Conservation (phyloP, 768 basidiomycete species). For the Kwoniella sp. region DNA sequence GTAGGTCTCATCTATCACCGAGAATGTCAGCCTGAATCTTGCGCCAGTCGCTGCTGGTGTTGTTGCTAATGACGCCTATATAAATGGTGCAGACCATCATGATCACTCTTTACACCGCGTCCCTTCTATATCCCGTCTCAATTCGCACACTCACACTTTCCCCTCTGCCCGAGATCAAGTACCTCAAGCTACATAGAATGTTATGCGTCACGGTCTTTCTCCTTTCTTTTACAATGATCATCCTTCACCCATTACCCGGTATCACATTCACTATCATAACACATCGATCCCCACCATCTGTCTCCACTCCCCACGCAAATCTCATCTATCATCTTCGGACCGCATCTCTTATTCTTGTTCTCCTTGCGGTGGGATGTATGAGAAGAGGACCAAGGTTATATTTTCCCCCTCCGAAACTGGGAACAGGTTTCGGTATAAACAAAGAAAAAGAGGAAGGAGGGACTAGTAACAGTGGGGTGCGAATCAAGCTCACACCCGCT, state of each 20-base stretch:
- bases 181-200: constrained; percentile 25
- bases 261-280: constrained; percentile 29
- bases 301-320: constrained; percentile 6
- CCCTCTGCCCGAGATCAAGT: constrained; percentile 7
- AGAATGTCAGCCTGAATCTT: too few relatives aligned
- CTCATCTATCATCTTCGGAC: constrained; percentile 10
- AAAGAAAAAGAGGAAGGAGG: constrained; percentile 15
- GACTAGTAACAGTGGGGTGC: constrained; percentile 1
- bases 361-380: constrained; percentile 38
- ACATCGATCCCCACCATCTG: constrained; percentile 20
- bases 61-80: not conserved
- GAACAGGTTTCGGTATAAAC: constrained; percentile 44
- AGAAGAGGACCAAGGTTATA: constrained; percentile 45
- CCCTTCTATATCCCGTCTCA: constrained; percentile 3
- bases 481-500: constrained; percentile 16
- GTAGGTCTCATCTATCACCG: too few relatives aligned
- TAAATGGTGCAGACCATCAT: not conserved
- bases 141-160: constrained; percentile 11
- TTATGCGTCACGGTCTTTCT: constrained; percentile 31
- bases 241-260: constrained; percentile 29
- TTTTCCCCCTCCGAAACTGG: constrained; percentile 31
- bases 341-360: constrained; percentile 3
- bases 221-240: constrained; percentile 5
- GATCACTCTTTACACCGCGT: not conserved
- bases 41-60: too few relatives aligned